Percentiles rank a stretch among this genome's conserved stretches.
Evolutionary conservation across 2,329 filamentous ascomycete species (phyloP).

Genomic region (Colletotrichum cereale): DNA sequence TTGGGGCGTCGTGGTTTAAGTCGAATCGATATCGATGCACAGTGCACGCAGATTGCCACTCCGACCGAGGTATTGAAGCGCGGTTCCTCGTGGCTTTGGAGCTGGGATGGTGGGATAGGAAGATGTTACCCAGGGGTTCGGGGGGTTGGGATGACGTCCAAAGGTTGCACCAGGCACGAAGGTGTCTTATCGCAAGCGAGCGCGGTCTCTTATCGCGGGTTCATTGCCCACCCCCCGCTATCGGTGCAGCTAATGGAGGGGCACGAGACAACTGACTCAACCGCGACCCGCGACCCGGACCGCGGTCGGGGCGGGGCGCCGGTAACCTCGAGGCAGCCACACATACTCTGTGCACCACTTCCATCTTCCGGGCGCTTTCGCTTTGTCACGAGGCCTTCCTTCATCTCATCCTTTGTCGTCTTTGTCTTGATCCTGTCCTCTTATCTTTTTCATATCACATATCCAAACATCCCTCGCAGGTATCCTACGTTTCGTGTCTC

Average conservation of each 20-base stretch:
- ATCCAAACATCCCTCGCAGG: not conserved
- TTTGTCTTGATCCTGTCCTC: not conserved
- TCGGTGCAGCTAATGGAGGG: conserved; percentile 11
- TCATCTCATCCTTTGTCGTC: not conserved
- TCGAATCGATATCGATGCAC: not conserved
- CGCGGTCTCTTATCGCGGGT: not conserved
- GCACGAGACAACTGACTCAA: conserved; percentile 15
- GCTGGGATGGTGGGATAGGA: not conserved
- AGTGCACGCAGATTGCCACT: conserved; percentile 8
- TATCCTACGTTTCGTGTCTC: not conserved
- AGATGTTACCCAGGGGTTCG: not conserved
- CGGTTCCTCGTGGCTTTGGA: not conserved
- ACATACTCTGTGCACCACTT: not conserved
- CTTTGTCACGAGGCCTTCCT: conserved; percentile 13
- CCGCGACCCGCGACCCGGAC: conserved; percentile 24
- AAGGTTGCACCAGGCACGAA: not conserved
- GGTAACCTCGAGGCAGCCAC: not conserved
- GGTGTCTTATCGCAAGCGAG: no score
- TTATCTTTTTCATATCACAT: not conserved
- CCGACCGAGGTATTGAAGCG: not conserved
- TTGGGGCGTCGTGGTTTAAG: not conserved
- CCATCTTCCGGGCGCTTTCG: not conserved
- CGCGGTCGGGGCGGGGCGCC: conserved; percentile 22
- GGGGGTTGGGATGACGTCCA: conserved; percentile 29
- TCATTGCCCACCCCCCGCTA: not conserved